phyloP scores from a whole-genome alignment of 208 protist genomes.

The Acanthamoeba lenticulata region DNA sequence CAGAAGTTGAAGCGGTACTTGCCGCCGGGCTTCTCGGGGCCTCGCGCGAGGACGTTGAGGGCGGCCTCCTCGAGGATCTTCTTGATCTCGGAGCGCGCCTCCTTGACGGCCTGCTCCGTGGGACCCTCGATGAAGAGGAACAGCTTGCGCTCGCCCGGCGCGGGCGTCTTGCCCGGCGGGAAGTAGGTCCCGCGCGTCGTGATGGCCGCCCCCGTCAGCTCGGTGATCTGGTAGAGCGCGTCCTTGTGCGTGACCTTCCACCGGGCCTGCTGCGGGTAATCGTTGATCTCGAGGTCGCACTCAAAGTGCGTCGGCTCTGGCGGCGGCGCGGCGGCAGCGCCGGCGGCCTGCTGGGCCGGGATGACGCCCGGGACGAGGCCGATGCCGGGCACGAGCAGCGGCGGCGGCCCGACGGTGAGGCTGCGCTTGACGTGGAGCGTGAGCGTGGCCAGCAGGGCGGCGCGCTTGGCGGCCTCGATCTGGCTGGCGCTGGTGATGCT shows the following conservation, averaged over 20 bases:
- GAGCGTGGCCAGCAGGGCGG: constrained; percentile 37
- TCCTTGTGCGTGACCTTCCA: constrained; percentile 89
- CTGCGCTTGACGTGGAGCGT: constrained; percentile 3
- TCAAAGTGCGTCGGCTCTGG: constrained; percentile 74
- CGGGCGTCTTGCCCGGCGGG: constrained; percentile 79
- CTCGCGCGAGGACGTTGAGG: neutral
- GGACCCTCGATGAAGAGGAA: constrained; percentile 91
- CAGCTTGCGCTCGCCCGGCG: constrained; percentile 90
- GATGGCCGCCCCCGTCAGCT: constrained; percentile 86
- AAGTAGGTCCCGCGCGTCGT: constrained; percentile 88
- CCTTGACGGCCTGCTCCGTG: constrained; percentile 75
- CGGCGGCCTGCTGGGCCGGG: neutral
- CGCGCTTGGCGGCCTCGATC: constrained; percentile 41
- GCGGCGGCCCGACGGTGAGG: neutral
- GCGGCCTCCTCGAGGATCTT: constrained; percentile 57
- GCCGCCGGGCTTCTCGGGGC: constrained; percentile 11
- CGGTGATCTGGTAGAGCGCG: constrained; percentile 81
- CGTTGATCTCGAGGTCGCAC: constrained; percentile 93
- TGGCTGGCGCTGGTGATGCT: constrained; percentile 27
- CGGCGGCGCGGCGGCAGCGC: neutral
- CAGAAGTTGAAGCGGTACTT: constrained; percentile 64
- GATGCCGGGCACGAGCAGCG: neutral
- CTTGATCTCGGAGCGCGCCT: constrained; percentile 72
- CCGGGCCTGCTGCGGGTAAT: constrained; percentile 91
- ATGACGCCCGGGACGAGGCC: neutral